Evolutionary conservation across 176 grass and related monocot species (phyloP), one percentile per base, ranked within the genome.

Genomic region (Microstegium vimineum): DNA sequence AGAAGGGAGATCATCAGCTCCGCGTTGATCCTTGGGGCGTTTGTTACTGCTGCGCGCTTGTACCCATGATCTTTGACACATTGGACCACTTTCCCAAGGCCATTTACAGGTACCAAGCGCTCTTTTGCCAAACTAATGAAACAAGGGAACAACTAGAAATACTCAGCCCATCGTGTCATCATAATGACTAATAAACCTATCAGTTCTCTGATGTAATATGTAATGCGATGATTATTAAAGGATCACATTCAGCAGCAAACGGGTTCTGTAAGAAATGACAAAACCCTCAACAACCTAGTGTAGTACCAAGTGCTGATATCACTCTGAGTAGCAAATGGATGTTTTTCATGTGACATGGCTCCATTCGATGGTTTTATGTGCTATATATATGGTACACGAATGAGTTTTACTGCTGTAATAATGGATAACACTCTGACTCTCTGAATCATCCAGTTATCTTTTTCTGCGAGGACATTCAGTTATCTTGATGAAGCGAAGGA

Each of bases 1-100:
- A 98, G 90, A 28, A 91, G 88, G 6, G 89, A 91, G 82, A 98
- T 93, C 90, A 98, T 98, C 28, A 97, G 85, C 64, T 94, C 94
- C 0, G 93, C 92, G 32, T 97, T 97, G 20, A 84, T 78, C 84
- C 94, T 97, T 9, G 94, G 94, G 69, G 94, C 94, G 45, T 97
- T 97, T 20, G 94, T 94, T 7, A 97, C 92, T 1, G 92, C 94
- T 5, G 92, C 88, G 1, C 88, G 78, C 52, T 94, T 97, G 42
- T 92, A 82, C 11, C 94, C 94, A 8, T 63, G 83, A 13, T 94
- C 92, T 36, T 88, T 84, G 13, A 94, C 84, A 90, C 94, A 97
- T 42, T 94, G 89, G 54, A 85, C 74, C 45, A 94, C 36, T 43
- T 89, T 89, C 64, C 43, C 59, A 18, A 98, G 92, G 56, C 93